A percentile compares a stretch with the other conserved stretches of the same genome.
Evolutionary conservation across 495 filamentous ascomycete species (phyloP).

Genomic region (Penicillium lagena): DNA sequence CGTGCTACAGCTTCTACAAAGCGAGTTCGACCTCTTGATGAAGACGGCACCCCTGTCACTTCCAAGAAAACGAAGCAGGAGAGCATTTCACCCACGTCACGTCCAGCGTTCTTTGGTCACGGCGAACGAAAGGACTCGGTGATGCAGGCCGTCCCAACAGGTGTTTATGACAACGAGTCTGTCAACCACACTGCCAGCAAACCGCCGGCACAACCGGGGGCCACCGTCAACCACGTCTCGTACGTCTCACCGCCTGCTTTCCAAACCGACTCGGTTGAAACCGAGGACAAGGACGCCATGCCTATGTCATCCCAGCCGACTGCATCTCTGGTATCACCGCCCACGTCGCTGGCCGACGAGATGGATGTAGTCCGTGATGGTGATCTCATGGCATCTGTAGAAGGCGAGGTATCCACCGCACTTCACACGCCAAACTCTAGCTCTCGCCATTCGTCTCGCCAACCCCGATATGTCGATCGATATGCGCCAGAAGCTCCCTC

Average conservation of each 20-base stretch:
- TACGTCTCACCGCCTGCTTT: slow-evolving; percentile 36
- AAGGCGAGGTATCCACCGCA: slow-evolving; percentile 25
- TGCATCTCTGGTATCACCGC: slow-evolving; percentile 44
- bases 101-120: slow-evolving; percentile 14
- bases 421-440: slow-evolving; percentile 41
- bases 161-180: slow-evolving; percentile 6
- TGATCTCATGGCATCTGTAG: slow-evolving; percentile 23
- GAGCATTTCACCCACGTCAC: slow-evolving; percentile 27
- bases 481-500: slow-evolving; percentile 33
- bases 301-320: slow-evolving; percentile 28
- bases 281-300: slow-evolving; percentile 24
- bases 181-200: slow-evolving; percentile 2
- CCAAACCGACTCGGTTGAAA: slow-evolving; percentile 26
- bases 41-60: slow-evolving; percentile 12
- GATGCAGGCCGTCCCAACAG: slow-evolving; percentile 4
- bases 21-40: slow-evolving; percentile 39
- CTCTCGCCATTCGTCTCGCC: slow-evolving; percentile 45
- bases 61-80: slow-evolving; percentile 37
- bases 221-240: slow-evolving; percentile 14
- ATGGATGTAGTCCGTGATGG: slow-evolving; percentile 32
- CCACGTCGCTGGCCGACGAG: slow-evolving; percentile 45
- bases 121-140: slow-evolving; percentile 5
- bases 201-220: slow-evolving; percentile 4
- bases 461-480: slow-evolving; percentile 39
- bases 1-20: slow-evolving; percentile 44